Evolutionary conservation across 2,329 filamentous ascomycete species (phyloP).

Genomic region (Sporothrix inflata): DNA sequence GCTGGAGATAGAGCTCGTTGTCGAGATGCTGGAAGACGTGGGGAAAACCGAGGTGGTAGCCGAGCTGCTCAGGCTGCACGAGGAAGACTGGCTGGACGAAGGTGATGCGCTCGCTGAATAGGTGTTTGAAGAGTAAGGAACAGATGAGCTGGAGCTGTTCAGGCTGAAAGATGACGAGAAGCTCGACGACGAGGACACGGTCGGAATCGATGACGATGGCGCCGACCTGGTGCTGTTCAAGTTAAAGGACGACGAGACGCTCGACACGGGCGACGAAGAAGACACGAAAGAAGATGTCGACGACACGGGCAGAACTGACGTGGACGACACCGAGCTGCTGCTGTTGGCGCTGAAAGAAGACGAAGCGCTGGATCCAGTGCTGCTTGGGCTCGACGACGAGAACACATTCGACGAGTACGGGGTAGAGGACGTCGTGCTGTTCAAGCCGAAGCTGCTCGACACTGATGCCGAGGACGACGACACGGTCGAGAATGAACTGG

Average conservation of each 20-base stretch:
- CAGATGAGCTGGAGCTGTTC: constrained; percentile 1
- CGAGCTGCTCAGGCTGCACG: neutral
- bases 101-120: neutral
- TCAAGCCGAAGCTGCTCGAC: neutral
- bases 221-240: neutral
- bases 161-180: neutral
- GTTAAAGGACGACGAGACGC: neutral
- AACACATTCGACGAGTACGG: neutral
- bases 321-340: neutral
- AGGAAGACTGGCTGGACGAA: neutral
- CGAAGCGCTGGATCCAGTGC: neutral
- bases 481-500: neutral
- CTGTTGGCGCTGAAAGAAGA: neutral
- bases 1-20: neutral
- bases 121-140: neutral
- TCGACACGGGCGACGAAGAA: too few relatives aligned
- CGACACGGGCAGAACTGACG: neutral
- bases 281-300: neutral
- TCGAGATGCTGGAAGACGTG: constrained; percentile 6
- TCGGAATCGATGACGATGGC: neutral
- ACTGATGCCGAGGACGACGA: neutral
- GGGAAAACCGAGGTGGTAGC: neutral
- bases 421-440: neutral
- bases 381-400: neutral
- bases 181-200: neutral